A percentile compares a stretch with the other conserved stretches of the same genome.
phyloP scores from a whole-genome alignment of 2,329 filamentous ascomycete species.

The Alternaria sp. region DNA sequence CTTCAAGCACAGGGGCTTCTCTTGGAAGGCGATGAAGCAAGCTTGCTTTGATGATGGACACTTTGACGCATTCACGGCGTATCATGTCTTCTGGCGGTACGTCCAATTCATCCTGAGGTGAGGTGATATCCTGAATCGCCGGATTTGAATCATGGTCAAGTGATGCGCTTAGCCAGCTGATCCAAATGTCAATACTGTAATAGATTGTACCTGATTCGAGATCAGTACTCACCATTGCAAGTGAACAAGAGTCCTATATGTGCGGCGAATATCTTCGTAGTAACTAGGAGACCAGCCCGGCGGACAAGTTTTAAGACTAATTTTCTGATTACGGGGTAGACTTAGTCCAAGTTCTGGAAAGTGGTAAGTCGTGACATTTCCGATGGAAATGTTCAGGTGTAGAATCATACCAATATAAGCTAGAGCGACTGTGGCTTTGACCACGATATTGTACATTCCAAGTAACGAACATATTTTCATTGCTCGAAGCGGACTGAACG shows the following conservation, averaged over 20 bases:
- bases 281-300: conserved; percentile 1
- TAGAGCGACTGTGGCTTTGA: conserved; percentile 27
- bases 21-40: conserved; percentile 17
- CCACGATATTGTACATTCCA: conserved; percentile 32
- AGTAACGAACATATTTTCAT: conserved; percentile 33
- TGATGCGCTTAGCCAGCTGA: conserved; percentile 29
- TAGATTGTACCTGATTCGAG: neutral
- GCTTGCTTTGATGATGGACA: conserved; percentile 32
- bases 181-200: neutral
- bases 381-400: neutral
- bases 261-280: conserved; percentile 21
- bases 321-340: conserved; percentile 17
- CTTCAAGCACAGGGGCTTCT: conserved; percentile 9
- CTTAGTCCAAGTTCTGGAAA: conserved; percentile 26
- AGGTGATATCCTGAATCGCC: neutral
- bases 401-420: conserved; percentile 27
- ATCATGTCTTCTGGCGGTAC: conserved; percentile 15
- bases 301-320: conserved; percentile 4
- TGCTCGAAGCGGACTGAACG: conserved; percentile 25
- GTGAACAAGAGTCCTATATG: conserved; percentile 25
- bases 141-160: conserved; percentile 19
- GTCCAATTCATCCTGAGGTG: conserved; percentile 11
- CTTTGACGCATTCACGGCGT: conserved; percentile 25
- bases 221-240: conserved; percentile 15
- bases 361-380: neutral